Conservation (phyloP, 805 yeast genomes). For the Alloascoidea hylecoeti region DNA sequence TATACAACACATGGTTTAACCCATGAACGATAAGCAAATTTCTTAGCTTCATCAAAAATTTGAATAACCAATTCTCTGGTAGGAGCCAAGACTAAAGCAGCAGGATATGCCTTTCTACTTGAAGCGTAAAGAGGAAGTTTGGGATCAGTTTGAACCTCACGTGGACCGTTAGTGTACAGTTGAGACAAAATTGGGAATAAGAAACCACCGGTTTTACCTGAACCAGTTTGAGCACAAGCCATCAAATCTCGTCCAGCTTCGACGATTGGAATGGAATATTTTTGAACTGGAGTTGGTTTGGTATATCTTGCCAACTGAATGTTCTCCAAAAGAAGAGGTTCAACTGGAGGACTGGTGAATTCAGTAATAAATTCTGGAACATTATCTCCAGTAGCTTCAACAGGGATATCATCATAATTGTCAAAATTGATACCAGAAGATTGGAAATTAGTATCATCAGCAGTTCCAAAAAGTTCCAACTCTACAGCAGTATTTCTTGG, state of each 20-base stretch:
- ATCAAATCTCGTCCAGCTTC: conserved; percentile 82
- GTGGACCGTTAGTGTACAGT: conserved; percentile 82
- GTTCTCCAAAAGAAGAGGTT: conserved; percentile 72
- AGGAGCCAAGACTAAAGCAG: conserved; percentile 93
- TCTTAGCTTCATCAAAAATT: conserved; percentile 90
- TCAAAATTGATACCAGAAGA: conserved; percentile 97
- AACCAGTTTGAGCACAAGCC: conserved; percentile 98
- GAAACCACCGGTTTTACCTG: conserved; percentile 99
- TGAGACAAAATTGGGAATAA: conserved; percentile 93
- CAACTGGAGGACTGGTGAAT: conserved; percentile 89
- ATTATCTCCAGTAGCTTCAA: conserved; percentile 89
- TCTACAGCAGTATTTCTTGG: conserved; percentile 57
- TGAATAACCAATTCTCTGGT: conserved; percentile 98
- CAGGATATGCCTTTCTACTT: conserved; percentile 84
- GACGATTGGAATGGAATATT: conserved; percentile 86
- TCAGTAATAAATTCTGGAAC: conserved; percentile 88
- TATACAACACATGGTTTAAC: conserved; percentile 91
- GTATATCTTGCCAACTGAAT: conserved; percentile 80
- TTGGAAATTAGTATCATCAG: conserved; percentile 58
- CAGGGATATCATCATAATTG: conserved; percentile 97
- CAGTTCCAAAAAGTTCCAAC: conserved; percentile 69
- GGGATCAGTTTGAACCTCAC: conserved; percentile 32
- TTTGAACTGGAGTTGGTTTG: conserved; percentile 94
- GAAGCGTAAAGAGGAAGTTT: conserved; percentile 30
- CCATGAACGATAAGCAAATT: conserved; percentile 97